Base-by-base conservation (phyloP, 495 filamentous ascomycete species). In the Penicillium flavigenum region DNA sequence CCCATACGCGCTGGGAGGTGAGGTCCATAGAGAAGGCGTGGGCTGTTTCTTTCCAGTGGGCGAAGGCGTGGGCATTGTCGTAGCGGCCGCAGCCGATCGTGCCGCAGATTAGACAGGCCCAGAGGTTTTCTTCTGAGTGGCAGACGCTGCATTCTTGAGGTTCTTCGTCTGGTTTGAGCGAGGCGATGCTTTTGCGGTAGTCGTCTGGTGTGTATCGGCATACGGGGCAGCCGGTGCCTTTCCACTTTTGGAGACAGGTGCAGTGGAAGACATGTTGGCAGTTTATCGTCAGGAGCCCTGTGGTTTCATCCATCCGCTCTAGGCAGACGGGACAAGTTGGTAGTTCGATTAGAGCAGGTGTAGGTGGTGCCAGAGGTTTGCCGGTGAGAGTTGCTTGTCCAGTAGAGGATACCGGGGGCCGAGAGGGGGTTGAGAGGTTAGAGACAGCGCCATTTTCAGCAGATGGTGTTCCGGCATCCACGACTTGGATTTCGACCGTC, bases 181-280 rank as follows among this genome's bases (percentile, higher is more conserved):
- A 54, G 39, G 64, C 65, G 41, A 60, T 64, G 34, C 60, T 70
- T 29, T 65, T 70, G 39, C 71, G 72, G 48, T 78, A 69, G 51
- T 78, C 79, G 47, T 82, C 78, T 67, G 88, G 83, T 56, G 92
- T 94, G 63, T 95, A 95, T 4, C 94, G 87, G 64, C 94, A 98
- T 14, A 98, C 91, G 0, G 94, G 94, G 66, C 94, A 98, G 29
- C 93, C 93, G 48, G 82, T 87, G 19, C 93, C 94, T 65, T 88
- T 88, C 94, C 94, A 98, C 66, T 96, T 98, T 63, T 96, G 89
- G 1, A 98, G 80, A 75, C 94, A 98, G 6, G 88, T 91, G 70
- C 94, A 98, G 74, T 98, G 94, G 69, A 98, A 98, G 53, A 98
- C 92, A 62, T 98, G 94, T 64, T 98, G 95, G 71, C 94, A 98